These are phyloP conservation scores for Delphinella strobiligena DNA, from an alignment of 2,329 filamentous ascomycete genomes.

Conservation along the genomic window DNA sequence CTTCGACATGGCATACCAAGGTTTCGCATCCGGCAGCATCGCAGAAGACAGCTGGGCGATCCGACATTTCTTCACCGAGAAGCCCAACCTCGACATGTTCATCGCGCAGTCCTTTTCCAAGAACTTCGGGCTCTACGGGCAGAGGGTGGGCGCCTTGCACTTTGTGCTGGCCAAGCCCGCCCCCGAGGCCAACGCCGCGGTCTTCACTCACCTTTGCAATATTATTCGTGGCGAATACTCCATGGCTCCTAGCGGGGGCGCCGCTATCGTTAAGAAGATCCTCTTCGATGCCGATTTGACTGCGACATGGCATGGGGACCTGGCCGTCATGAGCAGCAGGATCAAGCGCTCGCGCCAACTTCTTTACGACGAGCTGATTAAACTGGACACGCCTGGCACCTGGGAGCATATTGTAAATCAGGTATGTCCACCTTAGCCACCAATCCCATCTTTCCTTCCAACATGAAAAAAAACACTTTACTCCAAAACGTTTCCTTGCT, in stretches of 20 bases:
- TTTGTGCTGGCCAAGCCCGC: slow-evolving; percentile 49
- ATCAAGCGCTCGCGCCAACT: slow-evolving; percentile 76
- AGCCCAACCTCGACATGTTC: slow-evolving; percentile 45
- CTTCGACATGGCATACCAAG: slow-evolving; percentile 29
- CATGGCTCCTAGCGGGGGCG: slow-evolving; percentile 83
- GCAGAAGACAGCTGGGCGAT: slow-evolving; percentile 25
- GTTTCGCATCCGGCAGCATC: slow-evolving; percentile 24
- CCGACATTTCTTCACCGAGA: slow-evolving; percentile 16
- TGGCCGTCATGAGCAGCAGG: slow-evolving; percentile 79
- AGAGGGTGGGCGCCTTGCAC: slow-evolving; percentile 88
- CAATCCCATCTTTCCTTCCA: background rate
- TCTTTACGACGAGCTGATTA: slow-evolving; percentile 64
- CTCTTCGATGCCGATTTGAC: slow-evolving; percentile 69
- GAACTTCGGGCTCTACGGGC: slow-evolving; percentile 68
- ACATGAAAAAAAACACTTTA: background rate
- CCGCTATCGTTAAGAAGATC: slow-evolving; percentile 66
- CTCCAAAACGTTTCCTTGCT: too few relatives aligned
- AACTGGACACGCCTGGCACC: slow-evolving; percentile 65
- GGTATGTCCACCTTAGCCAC: background rate
- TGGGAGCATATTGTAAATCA: slow-evolving; percentile 70
- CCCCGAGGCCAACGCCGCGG: slow-evolving; percentile 53
- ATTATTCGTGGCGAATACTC: slow-evolving; percentile 90
- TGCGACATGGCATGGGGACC: slow-evolving; percentile 74
- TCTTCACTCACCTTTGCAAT: slow-evolving; percentile 75
- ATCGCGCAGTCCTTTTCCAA: slow-evolving; percentile 36